Percentiles rank a stretch among this genome's conserved stretches.
These are phyloP conservation scores for Boeremia exigua DNA, from an alignment of 2,329 filamentous ascomycete genomes.

Conservation along the genomic window DNA sequence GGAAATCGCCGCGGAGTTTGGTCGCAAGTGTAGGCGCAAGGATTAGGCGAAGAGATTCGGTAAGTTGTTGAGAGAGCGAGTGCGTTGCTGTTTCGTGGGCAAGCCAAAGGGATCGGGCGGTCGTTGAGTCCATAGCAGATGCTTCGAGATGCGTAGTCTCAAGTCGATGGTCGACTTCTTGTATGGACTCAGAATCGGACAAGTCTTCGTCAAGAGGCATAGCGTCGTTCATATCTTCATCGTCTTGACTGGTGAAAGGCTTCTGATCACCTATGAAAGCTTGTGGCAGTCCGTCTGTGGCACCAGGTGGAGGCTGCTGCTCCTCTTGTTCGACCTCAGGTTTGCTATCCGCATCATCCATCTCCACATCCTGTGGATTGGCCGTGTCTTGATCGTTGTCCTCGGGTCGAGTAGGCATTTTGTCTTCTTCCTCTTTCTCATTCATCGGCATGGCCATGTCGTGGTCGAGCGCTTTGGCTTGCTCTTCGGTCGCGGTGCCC, in stretches of 20 bases:
- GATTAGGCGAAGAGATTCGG: slow-evolving; percentile 93
- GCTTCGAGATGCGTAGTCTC: slow-evolving; percentile 72
- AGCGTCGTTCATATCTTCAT: slow-evolving; percentile 49
- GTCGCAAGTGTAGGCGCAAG: slow-evolving; percentile 93
- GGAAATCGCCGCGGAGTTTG: slow-evolving; percentile 94
- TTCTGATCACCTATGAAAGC: slow-evolving; percentile 55
- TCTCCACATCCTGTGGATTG: slow-evolving; percentile 47
- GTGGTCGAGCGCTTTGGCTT: slow-evolving; percentile 84
- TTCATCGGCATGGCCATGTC: slow-evolving; percentile 81
- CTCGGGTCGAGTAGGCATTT: slow-evolving; percentile 41
- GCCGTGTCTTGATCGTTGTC: slow-evolving; percentile 38
- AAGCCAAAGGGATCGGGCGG: slow-evolving; percentile 80
- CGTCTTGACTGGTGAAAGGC: slow-evolving; percentile 37
- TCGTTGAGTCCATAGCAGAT: slow-evolving; percentile 53
- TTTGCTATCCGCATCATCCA: slow-evolving; percentile 49
- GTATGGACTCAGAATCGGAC: slow-evolving; percentile 44
- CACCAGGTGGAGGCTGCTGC: slow-evolving; percentile 33
- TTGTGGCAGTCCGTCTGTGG: slow-evolving; percentile 47
- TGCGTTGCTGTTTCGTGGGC: slow-evolving; percentile 85
- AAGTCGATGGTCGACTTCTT: slow-evolving; percentile 64
- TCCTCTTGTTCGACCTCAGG: slow-evolving; percentile 33
- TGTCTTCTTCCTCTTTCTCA: slow-evolving; percentile 56
- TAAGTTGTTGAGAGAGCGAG: slow-evolving; percentile 83
- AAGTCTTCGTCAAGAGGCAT: slow-evolving; percentile 45
- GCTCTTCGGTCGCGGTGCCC: slow-evolving; percentile 85